Evolutionary conservation across 1,284 basidiomycete species (phyloP).

Genomic region (Tranzscheliella williamsii): DNA sequence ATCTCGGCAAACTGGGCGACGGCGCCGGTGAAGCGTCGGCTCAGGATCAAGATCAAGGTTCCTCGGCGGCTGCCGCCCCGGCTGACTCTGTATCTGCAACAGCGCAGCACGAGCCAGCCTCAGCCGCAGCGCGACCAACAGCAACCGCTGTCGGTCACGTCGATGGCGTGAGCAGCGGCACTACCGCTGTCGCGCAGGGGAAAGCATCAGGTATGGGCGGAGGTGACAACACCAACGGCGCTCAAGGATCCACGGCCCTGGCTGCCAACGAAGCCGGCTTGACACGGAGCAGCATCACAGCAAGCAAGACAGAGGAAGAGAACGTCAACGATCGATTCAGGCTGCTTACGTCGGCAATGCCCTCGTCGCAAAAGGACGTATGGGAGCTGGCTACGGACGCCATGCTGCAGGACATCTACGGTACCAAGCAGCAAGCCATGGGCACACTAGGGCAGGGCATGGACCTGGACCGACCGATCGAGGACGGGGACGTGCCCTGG

Average conservation of each 20-base stretch:
- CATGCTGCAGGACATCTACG: constrained; percentile 36
- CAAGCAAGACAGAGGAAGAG: no score
- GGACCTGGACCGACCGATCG: neutral
- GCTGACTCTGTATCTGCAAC: constrained; percentile 34
- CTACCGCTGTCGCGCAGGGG: neutral
- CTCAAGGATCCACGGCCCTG: no score
- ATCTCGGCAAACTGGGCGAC: constrained; percentile 26
- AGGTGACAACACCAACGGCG: constrained; percentile 9
- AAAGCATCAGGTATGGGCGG: constrained; percentile 8
- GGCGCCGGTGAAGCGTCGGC: constrained; percentile 32
- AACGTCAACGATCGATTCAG: constrained; percentile 13
- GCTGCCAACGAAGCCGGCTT: no score
- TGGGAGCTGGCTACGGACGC: constrained; percentile 38
- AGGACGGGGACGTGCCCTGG: constrained; percentile 1
- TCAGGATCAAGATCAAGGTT: constrained; percentile 36
- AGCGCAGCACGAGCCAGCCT: constrained; percentile 18
- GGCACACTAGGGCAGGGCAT: neutral
- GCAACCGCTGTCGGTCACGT: constrained; percentile 20
- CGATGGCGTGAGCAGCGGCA: constrained; percentile 28
- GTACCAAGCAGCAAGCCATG: neutral
- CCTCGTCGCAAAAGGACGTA: constrained; percentile 18
- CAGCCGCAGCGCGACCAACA: constrained; percentile 27
- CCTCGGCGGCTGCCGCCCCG: constrained; percentile 33
- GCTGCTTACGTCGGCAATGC: constrained; percentile 28
- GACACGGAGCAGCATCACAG: no score